phyloP scores from a whole-genome alignment of 345 rosid species.

The Cardamine resedifolia region DNA sequence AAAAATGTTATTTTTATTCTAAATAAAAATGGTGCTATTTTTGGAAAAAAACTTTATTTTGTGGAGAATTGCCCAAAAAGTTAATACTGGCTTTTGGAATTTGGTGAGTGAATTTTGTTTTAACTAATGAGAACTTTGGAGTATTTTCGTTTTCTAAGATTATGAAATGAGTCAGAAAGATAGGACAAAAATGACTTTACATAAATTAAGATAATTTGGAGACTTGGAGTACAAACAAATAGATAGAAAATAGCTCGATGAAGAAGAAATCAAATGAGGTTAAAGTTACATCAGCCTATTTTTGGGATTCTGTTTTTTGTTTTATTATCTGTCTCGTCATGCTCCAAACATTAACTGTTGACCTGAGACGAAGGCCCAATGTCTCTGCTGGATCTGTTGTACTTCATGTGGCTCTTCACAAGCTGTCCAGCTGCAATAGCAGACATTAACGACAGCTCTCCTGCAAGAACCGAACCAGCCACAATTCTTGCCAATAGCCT shows the following conservation, averaged over 20 bases:
- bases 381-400: conserved; percentile 70
- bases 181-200: conserved; percentile 4
- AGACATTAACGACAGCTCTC: conserved; percentile 74
- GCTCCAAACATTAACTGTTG: conserved; percentile 22
- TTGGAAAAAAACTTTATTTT: too few species aligned
- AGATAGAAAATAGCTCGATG: background rate
- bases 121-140: background rate
- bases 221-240: background rate
- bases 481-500: conserved; percentile 58
- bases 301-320: background rate
- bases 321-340: conserved; percentile 10
- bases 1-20: too few species aligned
- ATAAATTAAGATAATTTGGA: conserved; percentile 1
- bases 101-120: background rate
- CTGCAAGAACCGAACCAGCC: conserved; percentile 83
- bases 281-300: conserved; percentile 7
- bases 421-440: conserved; percentile 79
- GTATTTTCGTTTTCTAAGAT: background rate
- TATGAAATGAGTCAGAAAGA: background rate
- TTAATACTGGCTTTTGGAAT: background rate
- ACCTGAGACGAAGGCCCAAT: conserved; percentile 34
- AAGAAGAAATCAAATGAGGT: conserved; percentile 21
- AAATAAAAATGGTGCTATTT: too few species aligned
- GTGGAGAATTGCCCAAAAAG: too few species aligned
- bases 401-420: conserved; percentile 80